Evolutionary conservation across 768 basidiomycete species (phyloP).

Genomic region (Mycena olivaceomarginata): DNA sequence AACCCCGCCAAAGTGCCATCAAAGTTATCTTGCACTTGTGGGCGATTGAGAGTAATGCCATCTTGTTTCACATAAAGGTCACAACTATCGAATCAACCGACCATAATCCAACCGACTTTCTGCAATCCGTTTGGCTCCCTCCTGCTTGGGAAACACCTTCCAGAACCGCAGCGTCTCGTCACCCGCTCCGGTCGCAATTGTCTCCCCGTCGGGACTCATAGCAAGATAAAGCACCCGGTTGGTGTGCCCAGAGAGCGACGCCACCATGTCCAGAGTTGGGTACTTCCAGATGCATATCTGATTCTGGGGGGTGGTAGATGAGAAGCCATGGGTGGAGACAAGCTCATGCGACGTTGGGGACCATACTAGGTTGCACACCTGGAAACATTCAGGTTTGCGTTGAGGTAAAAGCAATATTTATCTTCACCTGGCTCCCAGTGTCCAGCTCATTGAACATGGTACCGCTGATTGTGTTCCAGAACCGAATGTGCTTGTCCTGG

Average conservation of each 20-base stretch:
- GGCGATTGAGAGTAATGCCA: too few relatives aligned
- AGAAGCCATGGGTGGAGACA: conserved; percentile 98
- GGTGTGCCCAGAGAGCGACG: conserved; percentile 95
- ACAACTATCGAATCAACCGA: conserved; percentile 69
- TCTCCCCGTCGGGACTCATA: conserved; percentile 98
- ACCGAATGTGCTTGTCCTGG: conserved; percentile 98
- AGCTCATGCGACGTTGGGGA: conserved; percentile 96
- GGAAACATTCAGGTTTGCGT: conserved; percentile 36
- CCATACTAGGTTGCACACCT: conserved; percentile 99
- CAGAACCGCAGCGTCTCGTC: conserved; percentile 98
- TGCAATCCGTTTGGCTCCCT: conserved; percentile 60
- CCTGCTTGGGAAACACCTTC: conserved; percentile 94
- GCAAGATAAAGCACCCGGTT: conserved; percentile 97
- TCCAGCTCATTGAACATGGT: conserved; percentile 91
- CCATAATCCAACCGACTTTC: conserved; percentile 72
- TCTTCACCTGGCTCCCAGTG: conserved; percentile 94
- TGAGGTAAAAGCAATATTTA: conserved; percentile 13
- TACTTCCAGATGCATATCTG: conserved; percentile 98
- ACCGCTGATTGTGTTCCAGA: conserved; percentile 96
- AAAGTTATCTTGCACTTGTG: too few relatives aligned
- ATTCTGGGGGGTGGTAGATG: conserved; percentile 94
- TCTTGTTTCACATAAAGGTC: too few relatives aligned
- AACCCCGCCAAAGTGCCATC: too few relatives aligned
- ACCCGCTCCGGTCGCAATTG: conserved; percentile 98
- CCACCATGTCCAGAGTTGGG: conserved; percentile 95